Evolutionary conservation across 106 monocot genomes (phyloP).

Genomic region (Dendrobium chrysotoxum): DNA sequence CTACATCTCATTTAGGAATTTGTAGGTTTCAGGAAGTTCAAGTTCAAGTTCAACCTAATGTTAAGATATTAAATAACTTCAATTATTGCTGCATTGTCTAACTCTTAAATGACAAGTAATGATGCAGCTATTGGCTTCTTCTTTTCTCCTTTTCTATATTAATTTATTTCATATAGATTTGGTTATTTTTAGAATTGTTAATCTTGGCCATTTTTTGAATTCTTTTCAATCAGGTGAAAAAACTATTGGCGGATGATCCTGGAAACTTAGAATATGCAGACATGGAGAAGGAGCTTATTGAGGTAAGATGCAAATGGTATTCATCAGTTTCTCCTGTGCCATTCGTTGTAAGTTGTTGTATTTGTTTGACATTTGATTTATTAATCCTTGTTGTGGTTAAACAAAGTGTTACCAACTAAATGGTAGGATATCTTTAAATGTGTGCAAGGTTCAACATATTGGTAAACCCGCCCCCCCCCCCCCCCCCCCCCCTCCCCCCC

Average conservation of each 20-base stretch:
- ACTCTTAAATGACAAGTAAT: not conserved
- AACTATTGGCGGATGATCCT: constrained; percentile 71
- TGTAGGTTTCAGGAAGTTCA: too few relatives aligned
- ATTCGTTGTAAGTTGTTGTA: not conserved
- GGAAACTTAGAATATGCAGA: constrained; percentile 86
- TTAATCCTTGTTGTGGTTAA: not conserved
- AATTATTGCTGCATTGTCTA: not conserved
- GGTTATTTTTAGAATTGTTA: not conserved
- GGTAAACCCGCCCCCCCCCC: too few relatives aligned
- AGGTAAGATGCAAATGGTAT: constrained; percentile 35
- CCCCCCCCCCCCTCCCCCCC: too few relatives aligned
- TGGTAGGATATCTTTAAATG: not conserved
- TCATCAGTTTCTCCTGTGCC: not conserved
- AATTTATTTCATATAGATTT: not conserved
- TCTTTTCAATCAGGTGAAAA: constrained; percentile 50
- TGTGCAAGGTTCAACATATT: not conserved
- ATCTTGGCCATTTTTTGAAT: not conserved
- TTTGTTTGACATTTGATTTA: not conserved
- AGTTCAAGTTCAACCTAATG: too few relatives aligned
- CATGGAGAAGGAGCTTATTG: constrained; percentile 93
- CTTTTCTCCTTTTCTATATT: constrained; percentile 1
- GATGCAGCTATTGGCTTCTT: not conserved
- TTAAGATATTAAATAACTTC: not conserved
- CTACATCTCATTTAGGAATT: too few relatives aligned
- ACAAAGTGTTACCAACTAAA: not conserved